phyloP scores from a whole-genome alignment of 257 asterid species.

The Lycium barbarum region DNA sequence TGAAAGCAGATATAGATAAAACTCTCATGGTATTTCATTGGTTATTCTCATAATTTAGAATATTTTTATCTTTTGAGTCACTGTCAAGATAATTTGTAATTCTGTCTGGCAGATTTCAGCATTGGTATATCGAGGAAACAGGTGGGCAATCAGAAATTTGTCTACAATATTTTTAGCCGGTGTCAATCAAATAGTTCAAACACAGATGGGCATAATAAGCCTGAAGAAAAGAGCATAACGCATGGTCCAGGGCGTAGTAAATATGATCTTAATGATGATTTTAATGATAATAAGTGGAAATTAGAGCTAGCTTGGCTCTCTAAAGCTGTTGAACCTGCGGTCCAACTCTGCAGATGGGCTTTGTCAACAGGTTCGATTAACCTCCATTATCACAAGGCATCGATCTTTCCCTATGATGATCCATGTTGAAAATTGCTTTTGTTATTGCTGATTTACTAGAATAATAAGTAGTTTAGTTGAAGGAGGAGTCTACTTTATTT shows the following conservation, averaged over 20 bases:
- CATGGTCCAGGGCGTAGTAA: conserved; percentile 36
- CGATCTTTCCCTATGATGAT: neutral
- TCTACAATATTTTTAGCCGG: conserved; percentile 53
- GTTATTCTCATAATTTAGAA: neutral
- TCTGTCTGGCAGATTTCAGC: conserved; percentile 52
- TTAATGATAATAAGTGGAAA: conserved; percentile 61
- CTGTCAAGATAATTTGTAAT: conserved; percentile 8
- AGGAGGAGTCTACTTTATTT: no score
- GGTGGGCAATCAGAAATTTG: conserved; percentile 23
- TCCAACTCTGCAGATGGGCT: conserved; percentile 85
- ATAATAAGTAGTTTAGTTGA: no score
- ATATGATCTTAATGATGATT: conserved; percentile 52
- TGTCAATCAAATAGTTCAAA: conserved; percentile 60
- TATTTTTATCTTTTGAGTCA: neutral
- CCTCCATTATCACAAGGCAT: neutral
- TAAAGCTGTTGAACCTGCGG: conserved; percentile 88
- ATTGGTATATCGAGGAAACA: conserved; percentile 47
- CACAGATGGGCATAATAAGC: neutral
- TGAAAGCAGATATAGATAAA: neutral
- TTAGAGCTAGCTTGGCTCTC: conserved; percentile 83
- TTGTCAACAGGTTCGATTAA: conserved; percentile 64
- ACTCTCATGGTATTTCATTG: neutral
- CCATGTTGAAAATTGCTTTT: no score
- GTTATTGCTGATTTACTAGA: no score
- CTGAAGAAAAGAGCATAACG: conserved; percentile 21